Evolutionary conservation across 108 stramenopile species (phyloP), one percentile per base, ranked within the genome.

Genomic region (Skeletonema costatum): DNA sequence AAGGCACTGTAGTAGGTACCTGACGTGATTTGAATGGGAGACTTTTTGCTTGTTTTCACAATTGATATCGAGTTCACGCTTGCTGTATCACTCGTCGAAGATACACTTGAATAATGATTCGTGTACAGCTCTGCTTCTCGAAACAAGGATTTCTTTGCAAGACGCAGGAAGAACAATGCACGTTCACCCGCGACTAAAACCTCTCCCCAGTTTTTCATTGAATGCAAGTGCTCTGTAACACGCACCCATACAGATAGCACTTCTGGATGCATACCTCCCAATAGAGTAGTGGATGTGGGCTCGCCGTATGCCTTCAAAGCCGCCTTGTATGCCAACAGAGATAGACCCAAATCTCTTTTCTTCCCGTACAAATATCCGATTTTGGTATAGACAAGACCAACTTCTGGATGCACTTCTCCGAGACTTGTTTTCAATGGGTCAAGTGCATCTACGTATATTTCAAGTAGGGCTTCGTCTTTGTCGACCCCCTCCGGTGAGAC

Each of bases 321-420:
- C 6, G 79, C 79, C 19, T 80, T 80, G 32, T 80, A 80, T 9
- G 79, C 79, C 35, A 80, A 38, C 17, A 68, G 39, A 14, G 73
- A 44, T 30, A 80, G 53, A 25, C 42, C 74, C 33, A 42, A 9
- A 65, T 74, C 79, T 35, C 64, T 66, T 63, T 80, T 74, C 68
- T 69, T 80, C 31, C 66, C 65, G 50, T 80, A 80, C 50, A 80
- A 65, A 46, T 80, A 70, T 30, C 79, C 79, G 32, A 80, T 80
- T 46, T 80, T 80, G 4, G 65, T 44, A 41, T 80, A 80, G 5
- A 80, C 39, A 64, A 80, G 64, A 42, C 68, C 79, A 7, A 80
- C 66, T 33, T 80, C 73, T 16, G 71, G 25, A 63, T 80, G 68
- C 17, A 74, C 56, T 35, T 80, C 73, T 12, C 72, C 60, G 33